Conservation (phyloP, 805 yeast species). For the Saccharomycopsis javanensis region DNA sequence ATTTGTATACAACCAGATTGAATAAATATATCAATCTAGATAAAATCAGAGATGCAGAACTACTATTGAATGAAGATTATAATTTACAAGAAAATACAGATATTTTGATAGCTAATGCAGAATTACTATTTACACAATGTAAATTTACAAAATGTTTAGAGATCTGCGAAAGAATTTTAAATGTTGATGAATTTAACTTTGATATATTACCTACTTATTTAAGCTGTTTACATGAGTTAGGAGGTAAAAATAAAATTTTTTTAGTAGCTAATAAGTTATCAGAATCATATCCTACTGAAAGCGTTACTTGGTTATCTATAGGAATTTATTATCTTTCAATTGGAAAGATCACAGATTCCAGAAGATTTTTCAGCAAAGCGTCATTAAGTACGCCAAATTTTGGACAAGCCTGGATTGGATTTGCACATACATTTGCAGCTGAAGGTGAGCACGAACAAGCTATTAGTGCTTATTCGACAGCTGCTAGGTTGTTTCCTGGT, state of each 20-base stretch:
- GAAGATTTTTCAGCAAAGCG: constrained; percentile 81
- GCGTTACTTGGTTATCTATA: constrained; percentile 86
- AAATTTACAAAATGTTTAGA: constrained; percentile 66
- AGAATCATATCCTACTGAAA: constrained; percentile 68
- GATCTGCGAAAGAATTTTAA: constrained; percentile 50
- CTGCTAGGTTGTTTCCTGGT: constrained; percentile 83
- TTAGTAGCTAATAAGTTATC: constrained; percentile 77
- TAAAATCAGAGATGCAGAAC: constrained; percentile 55
- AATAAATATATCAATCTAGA: constrained; percentile 60
- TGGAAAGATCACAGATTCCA: constrained; percentile 66
- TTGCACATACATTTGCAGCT: constrained; percentile 94
- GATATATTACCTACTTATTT: constrained; percentile 68
- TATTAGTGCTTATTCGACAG: constrained; percentile 91
- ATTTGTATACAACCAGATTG: constrained; percentile 65
- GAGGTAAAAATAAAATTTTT: constrained; percentile 72
- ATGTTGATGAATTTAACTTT: constrained; percentile 61
- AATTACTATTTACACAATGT: constrained; percentile 62
- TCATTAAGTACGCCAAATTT: constrained; percentile 81
- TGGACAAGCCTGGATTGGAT: constrained; percentile 96
- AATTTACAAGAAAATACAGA: constrained; percentile 62
- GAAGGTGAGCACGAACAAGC: constrained; percentile 99
- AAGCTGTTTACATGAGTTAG: constrained; percentile 76
- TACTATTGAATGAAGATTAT: constrained; percentile 59
- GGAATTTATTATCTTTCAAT: constrained; percentile 81
- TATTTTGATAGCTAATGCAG: constrained; percentile 58